Conservation (phyloP, 2,329 filamentous ascomycete species). For the Epichloe bromicola region DNA sequence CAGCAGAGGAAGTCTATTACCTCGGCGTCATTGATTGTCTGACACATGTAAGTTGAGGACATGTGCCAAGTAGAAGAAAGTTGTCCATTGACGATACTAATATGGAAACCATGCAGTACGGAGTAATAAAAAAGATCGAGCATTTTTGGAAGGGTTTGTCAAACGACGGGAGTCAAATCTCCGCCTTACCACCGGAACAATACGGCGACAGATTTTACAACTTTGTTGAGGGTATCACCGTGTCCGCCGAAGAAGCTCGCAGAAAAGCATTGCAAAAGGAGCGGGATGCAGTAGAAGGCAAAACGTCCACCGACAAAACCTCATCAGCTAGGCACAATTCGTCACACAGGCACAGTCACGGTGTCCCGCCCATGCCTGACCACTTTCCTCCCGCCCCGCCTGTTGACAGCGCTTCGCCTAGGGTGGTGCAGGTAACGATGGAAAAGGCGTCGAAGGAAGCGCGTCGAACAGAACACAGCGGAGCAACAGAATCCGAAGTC, state of each 20-base stretch:
- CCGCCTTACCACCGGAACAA: conserved; percentile 74
- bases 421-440: conserved; percentile 27
- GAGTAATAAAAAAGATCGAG: conserved; percentile 91
- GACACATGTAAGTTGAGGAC: conserved; percentile 64
- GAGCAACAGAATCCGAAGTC: conserved; percentile 33
- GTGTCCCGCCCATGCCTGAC: conserved; percentile 31
- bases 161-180: conserved; percentile 74
- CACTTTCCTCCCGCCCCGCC: conserved; percentile 31
- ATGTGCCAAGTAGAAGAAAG: neutral
- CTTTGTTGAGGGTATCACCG: conserved; percentile 84
- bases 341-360: conserved; percentile 19
- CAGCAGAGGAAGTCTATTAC: conserved; percentile 91
- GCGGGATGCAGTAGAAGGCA: conserved; percentile 38
- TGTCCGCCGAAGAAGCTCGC: conserved; percentile 73
- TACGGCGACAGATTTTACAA: conserved; percentile 91
- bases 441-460: conserved; percentile 27
- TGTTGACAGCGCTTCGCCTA: conserved; percentile 15
- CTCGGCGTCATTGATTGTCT: conserved; percentile 96
- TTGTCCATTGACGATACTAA: neutral
- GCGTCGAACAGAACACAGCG: conserved; percentile 19
- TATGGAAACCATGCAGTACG: conserved; percentile 51
- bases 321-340: conserved; percentile 26
- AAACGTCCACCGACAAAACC: conserved; percentile 17
- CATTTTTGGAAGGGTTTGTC: conserved; percentile 94
- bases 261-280: conserved; percentile 49